Conservation (phyloP, 352 stramenopile species). For the Phytopythium ostracodes region DNA sequence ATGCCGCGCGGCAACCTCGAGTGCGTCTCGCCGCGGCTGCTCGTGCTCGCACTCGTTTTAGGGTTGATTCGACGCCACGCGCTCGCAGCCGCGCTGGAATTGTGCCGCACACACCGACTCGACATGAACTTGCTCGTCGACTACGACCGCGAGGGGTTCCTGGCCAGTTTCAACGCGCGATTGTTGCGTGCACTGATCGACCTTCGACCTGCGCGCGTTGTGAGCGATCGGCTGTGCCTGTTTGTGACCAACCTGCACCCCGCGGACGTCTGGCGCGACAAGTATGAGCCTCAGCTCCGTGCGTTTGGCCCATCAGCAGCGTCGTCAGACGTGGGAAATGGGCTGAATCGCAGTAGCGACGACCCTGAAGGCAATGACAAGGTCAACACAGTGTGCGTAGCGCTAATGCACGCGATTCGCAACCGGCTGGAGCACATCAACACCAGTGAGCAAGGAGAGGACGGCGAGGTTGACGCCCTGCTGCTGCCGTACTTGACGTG, state of each 20-base stretch:
- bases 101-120: constrained; percentile 71
- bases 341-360: neutral
- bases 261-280: constrained; percentile 65
- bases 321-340: neutral
- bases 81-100: constrained; percentile 53
- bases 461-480: constrained; percentile 22
- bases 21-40: constrained; percentile 48
- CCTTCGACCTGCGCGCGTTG: constrained; percentile 24
- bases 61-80: constrained; percentile 34
- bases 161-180: constrained; percentile 22
- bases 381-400: constrained; percentile 56
- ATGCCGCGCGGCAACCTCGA: constrained; percentile 79
- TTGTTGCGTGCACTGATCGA: constrained; percentile 31
- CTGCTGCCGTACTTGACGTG: constrained; percentile 64
- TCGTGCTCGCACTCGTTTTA: constrained; percentile 48
- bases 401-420: constrained; percentile 30
- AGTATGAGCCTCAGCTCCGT: constrained; percentile 41
- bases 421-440: constrained; percentile 14
- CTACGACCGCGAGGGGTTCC: constrained; percentile 40
- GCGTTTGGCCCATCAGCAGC: constrained; percentile 17
- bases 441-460: neutral
- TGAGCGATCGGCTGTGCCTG: constrained; percentile 62
- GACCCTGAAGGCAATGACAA: constrained; percentile 16
- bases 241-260: constrained; percentile 75
- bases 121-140: constrained; percentile 81